Conservation (phyloP, 2,329 filamentous ascomycete genomes). For the Diaporthe citri region DNA sequence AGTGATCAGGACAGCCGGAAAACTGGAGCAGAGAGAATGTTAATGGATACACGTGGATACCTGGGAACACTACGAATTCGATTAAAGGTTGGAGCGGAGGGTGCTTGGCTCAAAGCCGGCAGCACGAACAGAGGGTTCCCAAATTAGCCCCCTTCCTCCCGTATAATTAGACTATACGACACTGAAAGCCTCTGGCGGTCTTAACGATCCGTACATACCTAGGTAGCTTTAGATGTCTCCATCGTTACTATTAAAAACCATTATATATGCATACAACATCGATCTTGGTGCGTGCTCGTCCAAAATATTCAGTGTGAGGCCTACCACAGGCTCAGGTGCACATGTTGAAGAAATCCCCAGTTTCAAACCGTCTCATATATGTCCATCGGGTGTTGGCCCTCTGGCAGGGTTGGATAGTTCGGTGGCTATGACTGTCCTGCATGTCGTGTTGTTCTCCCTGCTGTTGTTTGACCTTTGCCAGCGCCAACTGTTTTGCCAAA, state of each 20-base stretch:
- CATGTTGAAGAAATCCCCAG: background rate
- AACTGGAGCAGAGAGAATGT: background rate
- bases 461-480: background rate
- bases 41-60: conserved; percentile 20
- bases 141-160: background rate
- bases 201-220: background rate
- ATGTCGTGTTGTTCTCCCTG: background rate
- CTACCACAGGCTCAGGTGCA: background rate
- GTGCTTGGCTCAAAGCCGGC: background rate
- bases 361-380: too few relatives aligned
- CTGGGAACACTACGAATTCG: background rate
- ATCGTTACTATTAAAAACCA: conserved; percentile 16
- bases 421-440: too few relatives aligned
- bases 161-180: conserved; percentile 16
- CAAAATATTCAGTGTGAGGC: background rate
- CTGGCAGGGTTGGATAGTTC: too few relatives aligned
- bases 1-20: background rate
- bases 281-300: background rate
- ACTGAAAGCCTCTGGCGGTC: background rate
- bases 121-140: background rate
- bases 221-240: background rate
- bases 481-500: background rate
- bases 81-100: background rate
- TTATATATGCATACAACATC: background rate
- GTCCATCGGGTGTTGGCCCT: too few relatives aligned